Percentiles rank a stretch among this genome's conserved stretches.
Evolutionary conservation across 176 grass and related monocot species (phyloP).

Genomic region (Puya raimondii): DNA sequence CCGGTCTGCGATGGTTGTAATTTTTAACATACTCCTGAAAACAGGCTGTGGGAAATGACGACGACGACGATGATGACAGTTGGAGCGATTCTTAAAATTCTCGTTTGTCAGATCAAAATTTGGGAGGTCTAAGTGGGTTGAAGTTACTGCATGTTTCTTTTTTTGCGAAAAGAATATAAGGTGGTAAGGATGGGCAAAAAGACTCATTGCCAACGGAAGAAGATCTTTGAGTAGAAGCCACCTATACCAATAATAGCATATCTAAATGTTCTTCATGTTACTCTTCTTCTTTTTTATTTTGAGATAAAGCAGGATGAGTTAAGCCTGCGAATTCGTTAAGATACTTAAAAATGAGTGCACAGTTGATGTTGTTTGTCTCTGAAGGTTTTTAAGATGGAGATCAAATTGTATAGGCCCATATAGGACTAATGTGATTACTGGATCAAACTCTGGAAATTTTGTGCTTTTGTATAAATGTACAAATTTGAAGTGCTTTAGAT

Average conservation of each 20-base stretch:
- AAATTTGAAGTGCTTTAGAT: neutral
- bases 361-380: neutral
- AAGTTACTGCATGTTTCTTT: too few relatives aligned
- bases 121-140: neutral
- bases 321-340: too few relatives aligned
- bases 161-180: neutral
- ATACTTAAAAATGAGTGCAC: neutral
- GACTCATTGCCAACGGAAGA: neutral
- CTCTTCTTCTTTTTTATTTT: neutral
- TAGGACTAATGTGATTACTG: neutral
- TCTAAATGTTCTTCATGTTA: neutral
- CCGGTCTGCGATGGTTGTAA: neutral
- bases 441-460: neutral
- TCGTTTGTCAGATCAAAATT: neutral
- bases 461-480: neutral
- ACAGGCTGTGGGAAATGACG: constrained; percentile 68
- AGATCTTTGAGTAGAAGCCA: neutral
- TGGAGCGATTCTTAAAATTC: constrained; percentile 47
- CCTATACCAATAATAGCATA: constrained; percentile 1
- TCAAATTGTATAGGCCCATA: neutral
- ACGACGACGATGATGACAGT: constrained; percentile 63
- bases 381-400: neutral
- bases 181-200: neutral
- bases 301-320: too few relatives aligned
- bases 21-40: constrained; percentile 5